These are phyloP conservation scores for Trebouxia sp. DNA, from an alignment of 139 green algal genomes.

Conservation along the genomic window DNA sequence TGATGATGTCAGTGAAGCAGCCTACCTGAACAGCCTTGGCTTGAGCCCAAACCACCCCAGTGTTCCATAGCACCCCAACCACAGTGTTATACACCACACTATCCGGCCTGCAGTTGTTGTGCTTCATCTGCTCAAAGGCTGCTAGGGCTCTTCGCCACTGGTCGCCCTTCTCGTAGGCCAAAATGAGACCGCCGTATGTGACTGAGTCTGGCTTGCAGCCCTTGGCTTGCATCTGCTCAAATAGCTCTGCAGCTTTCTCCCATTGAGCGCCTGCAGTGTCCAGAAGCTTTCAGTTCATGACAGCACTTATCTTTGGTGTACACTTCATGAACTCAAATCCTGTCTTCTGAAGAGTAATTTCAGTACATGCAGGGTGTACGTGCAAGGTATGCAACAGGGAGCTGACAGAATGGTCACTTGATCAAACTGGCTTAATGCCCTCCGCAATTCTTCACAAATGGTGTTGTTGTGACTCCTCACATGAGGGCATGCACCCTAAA, in stretches of 20 bases:
- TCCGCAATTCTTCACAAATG: too few species aligned
- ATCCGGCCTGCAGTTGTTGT: slow-evolving; percentile 45
- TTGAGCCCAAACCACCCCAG: slow-evolving; percentile 26
- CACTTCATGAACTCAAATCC: not conserved
- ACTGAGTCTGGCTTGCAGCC: slow-evolving; percentile 59
- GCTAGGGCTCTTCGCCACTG: slow-evolving; percentile 37
- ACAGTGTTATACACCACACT: slow-evolving; percentile 48
- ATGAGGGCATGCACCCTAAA: too few species aligned
- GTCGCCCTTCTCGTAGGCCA: slow-evolving; percentile 22
- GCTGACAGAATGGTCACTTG: too few species aligned
- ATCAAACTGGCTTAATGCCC: too few species aligned
- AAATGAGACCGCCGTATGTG: slow-evolving; percentile 54
- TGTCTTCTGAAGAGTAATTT: too few species aligned
- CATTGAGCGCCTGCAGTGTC: slow-evolving; percentile 47
- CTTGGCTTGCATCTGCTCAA: slow-evolving; percentile 51
- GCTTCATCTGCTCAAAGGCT: slow-evolving; percentile 48
- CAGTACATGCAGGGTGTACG: too few species aligned
- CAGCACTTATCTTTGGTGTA: not conserved
- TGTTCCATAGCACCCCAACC: slow-evolving; percentile 30
- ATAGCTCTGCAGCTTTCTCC: slow-evolving; percentile 48
- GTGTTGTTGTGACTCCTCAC: too few species aligned
- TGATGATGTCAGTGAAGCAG: not conserved
- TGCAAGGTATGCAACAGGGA: too few species aligned
- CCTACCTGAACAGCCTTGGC: slow-evolving; percentile 25
- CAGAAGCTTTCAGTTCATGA: too few species aligned